Percentiles rank a stretch among this genome's conserved stretches.
Evolutionary conservation across 1,284 basidiomycete species (phyloP).

Genomic region (Naganishia sp.): DNA sequence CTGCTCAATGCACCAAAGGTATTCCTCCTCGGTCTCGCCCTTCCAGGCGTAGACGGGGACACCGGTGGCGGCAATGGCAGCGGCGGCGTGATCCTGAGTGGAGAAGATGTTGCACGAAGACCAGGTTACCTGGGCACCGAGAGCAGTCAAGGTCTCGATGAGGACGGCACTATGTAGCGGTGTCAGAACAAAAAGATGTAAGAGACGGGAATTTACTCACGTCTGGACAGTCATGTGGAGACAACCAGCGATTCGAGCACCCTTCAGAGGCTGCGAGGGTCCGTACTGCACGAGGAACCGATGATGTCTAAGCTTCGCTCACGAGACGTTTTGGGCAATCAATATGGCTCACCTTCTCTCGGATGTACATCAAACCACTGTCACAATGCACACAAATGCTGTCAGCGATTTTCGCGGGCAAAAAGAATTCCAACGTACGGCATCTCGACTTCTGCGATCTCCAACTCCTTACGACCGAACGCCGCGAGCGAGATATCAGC

Average conservation of each 20-base stretch:
- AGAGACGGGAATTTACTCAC: slow-evolving; percentile 26
- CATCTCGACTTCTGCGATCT: slow-evolving; percentile 73
- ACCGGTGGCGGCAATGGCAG: slow-evolving; percentile 96
- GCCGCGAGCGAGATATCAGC: slow-evolving; percentile 86
- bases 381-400: background rate
- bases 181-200: background rate
- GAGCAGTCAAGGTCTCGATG: slow-evolving; percentile 90
- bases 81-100: slow-evolving; percentile 97
- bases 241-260: slow-evolving; percentile 95
- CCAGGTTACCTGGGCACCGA: slow-evolving; percentile 98
- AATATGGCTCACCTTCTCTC: slow-evolving; percentile 64
- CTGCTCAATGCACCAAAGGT: slow-evolving; percentile 97
- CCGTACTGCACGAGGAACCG: slow-evolving; percentile 63
- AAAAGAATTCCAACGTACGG: background rate
- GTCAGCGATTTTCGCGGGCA: no score
- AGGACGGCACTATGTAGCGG: slow-evolving; percentile 65
- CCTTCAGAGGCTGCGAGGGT: slow-evolving; percentile 81
- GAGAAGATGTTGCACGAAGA: slow-evolving; percentile 99
- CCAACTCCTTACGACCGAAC: slow-evolving; percentile 89
- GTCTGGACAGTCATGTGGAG: slow-evolving; percentile 99
- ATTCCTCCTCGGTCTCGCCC: slow-evolving; percentile 99
- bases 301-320: no score
- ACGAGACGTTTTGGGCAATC: no score
- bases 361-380: slow-evolving; percentile 75
- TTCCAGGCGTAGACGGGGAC: slow-evolving; percentile 99